phyloP scores from a whole-genome alignment of 179 eudicot species.

The Spinacia oleracea region DNA sequence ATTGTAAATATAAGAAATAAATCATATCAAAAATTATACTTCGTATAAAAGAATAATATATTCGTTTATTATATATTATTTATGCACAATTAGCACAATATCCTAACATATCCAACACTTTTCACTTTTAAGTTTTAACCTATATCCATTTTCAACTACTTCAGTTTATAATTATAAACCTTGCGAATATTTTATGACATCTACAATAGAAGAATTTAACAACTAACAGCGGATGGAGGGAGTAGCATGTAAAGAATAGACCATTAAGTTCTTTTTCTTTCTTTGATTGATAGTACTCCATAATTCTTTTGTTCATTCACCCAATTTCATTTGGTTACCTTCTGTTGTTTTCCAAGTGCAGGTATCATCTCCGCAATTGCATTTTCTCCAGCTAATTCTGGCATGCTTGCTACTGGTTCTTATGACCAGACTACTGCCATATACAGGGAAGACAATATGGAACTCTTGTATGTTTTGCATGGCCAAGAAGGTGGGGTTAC shows the following conservation, averaged over 20 bases:
- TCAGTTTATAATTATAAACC: neutral
- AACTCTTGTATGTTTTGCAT: slow-evolving; percentile 81
- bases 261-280: no score
- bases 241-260: neutral
- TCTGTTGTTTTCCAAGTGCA: slow-evolving; percentile 36
- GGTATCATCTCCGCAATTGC: slow-evolving; percentile 94
- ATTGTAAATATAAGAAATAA: no score
- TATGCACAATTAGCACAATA: no score
- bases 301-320: neutral
- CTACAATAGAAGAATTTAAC: neutral
- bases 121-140: neutral
- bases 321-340: neutral
- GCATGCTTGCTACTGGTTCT: slow-evolving; percentile 93
- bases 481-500: slow-evolving; percentile 99
- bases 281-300: neutral
- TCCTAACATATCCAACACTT: no score
- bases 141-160: neutral
- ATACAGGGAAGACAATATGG: slow-evolving; percentile 92
- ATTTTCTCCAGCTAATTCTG: slow-evolving; percentile 73
- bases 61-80: no score
- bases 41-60: no score
- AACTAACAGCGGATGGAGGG: neutral
- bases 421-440: slow-evolving; percentile 85
- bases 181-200: neutral
- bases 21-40: no score